phyloP scores from a whole-genome alignment of 306 rosid genomes.

The Glycine tomentella region DNA sequence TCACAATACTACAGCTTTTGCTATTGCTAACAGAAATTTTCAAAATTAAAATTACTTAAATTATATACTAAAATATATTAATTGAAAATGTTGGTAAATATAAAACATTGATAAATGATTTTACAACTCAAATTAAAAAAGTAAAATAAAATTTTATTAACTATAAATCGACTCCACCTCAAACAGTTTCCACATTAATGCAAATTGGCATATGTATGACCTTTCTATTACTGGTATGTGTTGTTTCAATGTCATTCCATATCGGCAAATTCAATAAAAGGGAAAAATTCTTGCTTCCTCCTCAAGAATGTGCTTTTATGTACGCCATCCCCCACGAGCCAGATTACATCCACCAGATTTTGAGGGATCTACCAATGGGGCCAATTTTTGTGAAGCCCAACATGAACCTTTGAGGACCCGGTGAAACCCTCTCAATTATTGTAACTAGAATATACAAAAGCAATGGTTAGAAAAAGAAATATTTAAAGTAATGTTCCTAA shows the following conservation, averaged over 20 bases:
- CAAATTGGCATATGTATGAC: constrained; percentile 1
- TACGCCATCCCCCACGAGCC: neutral
- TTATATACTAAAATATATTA: no score
- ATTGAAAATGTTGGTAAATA: no score
- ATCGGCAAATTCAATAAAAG: neutral
- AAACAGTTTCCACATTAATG: neutral
- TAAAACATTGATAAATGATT: no score
- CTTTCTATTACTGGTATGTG: neutral
- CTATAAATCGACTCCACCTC: no score
- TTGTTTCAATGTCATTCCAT: neutral
- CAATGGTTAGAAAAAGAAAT: no score
- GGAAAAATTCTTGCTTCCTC: neutral
- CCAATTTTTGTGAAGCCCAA: neutral
- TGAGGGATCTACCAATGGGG: neutral
- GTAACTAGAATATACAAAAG: neutral
- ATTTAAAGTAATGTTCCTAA: neutral
- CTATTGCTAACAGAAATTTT: no score
- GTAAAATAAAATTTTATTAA: no score
- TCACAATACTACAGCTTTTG: no score
- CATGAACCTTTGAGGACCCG: neutral
- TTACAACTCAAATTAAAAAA: no score
- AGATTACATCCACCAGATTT: neutral
- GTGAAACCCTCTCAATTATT: neutral
- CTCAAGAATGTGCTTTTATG: neutral
- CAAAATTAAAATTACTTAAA: no score